Evolutionary conservation across 768 basidiomycete genomes (phyloP), one percentile per base, ranked within the genome.

Genomic region (Xerocomellus amylosporus): DNA sequence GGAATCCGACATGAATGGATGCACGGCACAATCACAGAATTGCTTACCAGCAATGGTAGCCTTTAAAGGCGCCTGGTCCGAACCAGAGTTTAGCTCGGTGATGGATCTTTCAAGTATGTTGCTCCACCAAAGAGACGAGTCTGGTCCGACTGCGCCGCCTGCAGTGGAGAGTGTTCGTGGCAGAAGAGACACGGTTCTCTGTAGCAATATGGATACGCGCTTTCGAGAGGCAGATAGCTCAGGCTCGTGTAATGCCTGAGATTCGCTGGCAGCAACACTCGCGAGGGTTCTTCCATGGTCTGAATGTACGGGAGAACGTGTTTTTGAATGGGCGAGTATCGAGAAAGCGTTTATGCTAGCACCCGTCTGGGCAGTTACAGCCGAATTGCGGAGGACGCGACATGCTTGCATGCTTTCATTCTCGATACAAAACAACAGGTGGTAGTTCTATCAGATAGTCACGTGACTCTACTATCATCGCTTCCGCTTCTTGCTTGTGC

Each of bases 31-130:
- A 45, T 51, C 28, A 40, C 38, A 26, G 22, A 41, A 38, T 36
- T 12, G 67, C 82, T 58, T 54, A 83, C 85, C 79, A 41, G 74
- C 74, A 49, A 87, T 66, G 37, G 76, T 77, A 36, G 75, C 78
- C 39, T 75, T 73, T 38, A 67, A 63, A 39, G 67, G 64, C 19
- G 60, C 61, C 9, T 70, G 63, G 31, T 60, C 68, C 5, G 78
- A 56, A 55, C 74, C 60, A 15, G 49, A 74, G 63, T 62, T 63
- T 36, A 74, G 57, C 41, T 66, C 64, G 13, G 58, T 41, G 39
- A 66, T 61, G 72, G 73, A 41, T 60, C 64, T 19, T 72, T 72
- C 54, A 78, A 65, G 59, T 26, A 83, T 55, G 9, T 73, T 64
- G 37, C 76, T 65, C 84, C 83, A 86, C 57, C 80, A 74, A 38